A percentile compares a stretch with the other conserved stretches of the same genome.
These are phyloP conservation scores for Sporodiniella umbellata DNA, from an alignment of 371 early-diverging fungal genomes.

Conservation along the genomic window DNA sequence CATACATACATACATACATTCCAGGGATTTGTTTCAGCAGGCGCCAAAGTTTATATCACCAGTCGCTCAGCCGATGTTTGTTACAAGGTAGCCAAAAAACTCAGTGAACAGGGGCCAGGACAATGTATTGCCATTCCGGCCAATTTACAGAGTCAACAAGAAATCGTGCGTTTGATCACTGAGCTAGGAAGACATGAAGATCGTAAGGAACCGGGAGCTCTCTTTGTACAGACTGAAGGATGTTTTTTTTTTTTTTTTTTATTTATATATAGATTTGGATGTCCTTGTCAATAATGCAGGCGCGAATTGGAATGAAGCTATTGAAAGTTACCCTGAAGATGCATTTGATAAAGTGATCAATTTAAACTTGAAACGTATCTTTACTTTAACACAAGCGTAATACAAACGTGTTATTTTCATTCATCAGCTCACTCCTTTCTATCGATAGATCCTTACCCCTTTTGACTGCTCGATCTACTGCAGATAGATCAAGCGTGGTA, in stretches of 20 bases:
- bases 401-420: neutral
- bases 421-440: conserved; percentile 11
- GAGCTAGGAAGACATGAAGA: conserved; percentile 60
- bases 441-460: conserved; percentile 61
- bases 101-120: conserved; percentile 64
- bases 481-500: conserved; percentile 36
- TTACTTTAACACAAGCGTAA: conserved; percentile 78
- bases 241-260: neutral
- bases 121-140: conserved; percentile 72
- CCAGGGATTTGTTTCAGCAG: conserved; percentile 71
- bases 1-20: no score
- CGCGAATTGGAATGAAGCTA: conserved; percentile 59
- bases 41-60: conserved; percentile 75
- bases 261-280: conserved; percentile 79
- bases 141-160: conserved; percentile 65
- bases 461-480: conserved; percentile 59
- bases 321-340: conserved; percentile 60
- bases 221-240: neutral
- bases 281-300: conserved; percentile 85
- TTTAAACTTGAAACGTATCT: conserved; percentile 82
- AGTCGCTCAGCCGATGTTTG: conserved; percentile 63
- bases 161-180: conserved; percentile 54
- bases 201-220: conserved; percentile 26
- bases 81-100: conserved; percentile 51
- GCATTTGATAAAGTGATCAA: conserved; percentile 78